Percentiles rank a stretch among this genome's conserved stretches.
phyloP scores from a whole-genome alignment of 2,329 filamentous ascomycete genomes.

The Scedosporium minutisporum region DNA sequence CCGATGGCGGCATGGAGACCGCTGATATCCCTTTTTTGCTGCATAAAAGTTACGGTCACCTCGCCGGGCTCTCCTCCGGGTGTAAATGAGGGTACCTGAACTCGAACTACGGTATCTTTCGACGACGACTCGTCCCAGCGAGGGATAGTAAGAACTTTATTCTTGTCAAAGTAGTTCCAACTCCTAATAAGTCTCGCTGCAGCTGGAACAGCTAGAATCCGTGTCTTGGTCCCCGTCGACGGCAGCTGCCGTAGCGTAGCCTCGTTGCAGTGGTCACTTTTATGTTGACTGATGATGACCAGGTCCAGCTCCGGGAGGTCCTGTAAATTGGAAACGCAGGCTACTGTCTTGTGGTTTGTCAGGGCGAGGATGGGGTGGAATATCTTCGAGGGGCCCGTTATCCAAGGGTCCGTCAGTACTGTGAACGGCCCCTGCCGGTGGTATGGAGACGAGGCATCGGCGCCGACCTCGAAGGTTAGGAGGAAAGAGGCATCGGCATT shows the following conservation, averaged over 20 bases:
- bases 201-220: constrained; percentile 56
- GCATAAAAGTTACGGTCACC: constrained; percentile 60
- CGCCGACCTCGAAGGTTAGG: constrained; percentile 48
- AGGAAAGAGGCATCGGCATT: constrained; percentile 58
- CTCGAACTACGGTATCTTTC: constrained; percentile 24
- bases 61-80: constrained; percentile 49
- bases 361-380: constrained; percentile 52
- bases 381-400: constrained; percentile 50
- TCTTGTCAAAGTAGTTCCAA: constrained; percentile 58
- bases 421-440: constrained; percentile 44
- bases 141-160: constrained; percentile 33
- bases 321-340: constrained; percentile 44
- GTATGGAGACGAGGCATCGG: constrained; percentile 25
- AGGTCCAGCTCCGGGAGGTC: constrained; percentile 34
- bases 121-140: constrained; percentile 32
- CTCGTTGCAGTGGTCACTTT: constrained; percentile 61
- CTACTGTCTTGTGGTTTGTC: constrained; percentile 42
- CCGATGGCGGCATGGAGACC: constrained; percentile 58
- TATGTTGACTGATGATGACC: constrained; percentile 35
- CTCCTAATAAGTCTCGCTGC: constrained; percentile 55
- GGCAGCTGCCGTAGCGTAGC: constrained; percentile 57
- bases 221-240: constrained; percentile 38
- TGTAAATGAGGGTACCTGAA: constrained; percentile 44
- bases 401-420: constrained; percentile 64
- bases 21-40: constrained; percentile 49